These are phyloP conservation scores for Endocalyx cinctus DNA, from an alignment of 2,329 filamentous ascomycete genomes.

Conservation along the genomic window DNA sequence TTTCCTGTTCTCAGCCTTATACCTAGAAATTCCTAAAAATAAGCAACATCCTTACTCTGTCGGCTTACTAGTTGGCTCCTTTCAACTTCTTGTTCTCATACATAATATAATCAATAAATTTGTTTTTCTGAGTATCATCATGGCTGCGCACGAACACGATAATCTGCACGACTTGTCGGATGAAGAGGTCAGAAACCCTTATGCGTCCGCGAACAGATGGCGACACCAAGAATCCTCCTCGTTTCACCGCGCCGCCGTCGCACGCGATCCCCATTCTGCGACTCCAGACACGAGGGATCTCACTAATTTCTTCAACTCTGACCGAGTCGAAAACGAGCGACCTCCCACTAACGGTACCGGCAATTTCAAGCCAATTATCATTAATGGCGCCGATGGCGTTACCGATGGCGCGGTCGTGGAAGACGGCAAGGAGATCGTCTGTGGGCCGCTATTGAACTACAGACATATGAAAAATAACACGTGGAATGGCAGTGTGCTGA, in stretches of 20 bases:
- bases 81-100: neutral
- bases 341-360: slow-evolving; percentile 24
- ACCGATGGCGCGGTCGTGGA: slow-evolving; percentile 14
- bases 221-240: slow-evolving; percentile 59
- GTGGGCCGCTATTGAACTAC: slow-evolving; percentile 75
- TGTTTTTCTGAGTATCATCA: slow-evolving; percentile 11
- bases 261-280: slow-evolving; percentile 35
- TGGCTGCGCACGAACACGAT: slow-evolving; percentile 17
- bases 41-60: too few relatives aligned
- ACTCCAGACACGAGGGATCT: slow-evolving; percentile 45
- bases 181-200: slow-evolving; percentile 40
- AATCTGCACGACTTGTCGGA: slow-evolving; percentile 22
- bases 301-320: slow-evolving; percentile 51
- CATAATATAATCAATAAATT: neutral
- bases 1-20: too few relatives aligned
- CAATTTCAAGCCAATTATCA: slow-evolving; percentile 45
- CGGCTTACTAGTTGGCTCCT: neutral
- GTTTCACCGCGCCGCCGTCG: slow-evolving; percentile 43
- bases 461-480: slow-evolving; percentile 61
- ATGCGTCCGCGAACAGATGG: slow-evolving; percentile 56
- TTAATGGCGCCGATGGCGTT: slow-evolving; percentile 32
- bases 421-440: slow-evolving; percentile 58
- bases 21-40: too few relatives aligned
- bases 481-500: slow-evolving; percentile 83
- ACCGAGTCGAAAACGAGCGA: slow-evolving; percentile 42